Base-by-base conservation (phyloP, 2,329 filamentous ascomycete species). In the Thielaviopsis populi region DNA sequence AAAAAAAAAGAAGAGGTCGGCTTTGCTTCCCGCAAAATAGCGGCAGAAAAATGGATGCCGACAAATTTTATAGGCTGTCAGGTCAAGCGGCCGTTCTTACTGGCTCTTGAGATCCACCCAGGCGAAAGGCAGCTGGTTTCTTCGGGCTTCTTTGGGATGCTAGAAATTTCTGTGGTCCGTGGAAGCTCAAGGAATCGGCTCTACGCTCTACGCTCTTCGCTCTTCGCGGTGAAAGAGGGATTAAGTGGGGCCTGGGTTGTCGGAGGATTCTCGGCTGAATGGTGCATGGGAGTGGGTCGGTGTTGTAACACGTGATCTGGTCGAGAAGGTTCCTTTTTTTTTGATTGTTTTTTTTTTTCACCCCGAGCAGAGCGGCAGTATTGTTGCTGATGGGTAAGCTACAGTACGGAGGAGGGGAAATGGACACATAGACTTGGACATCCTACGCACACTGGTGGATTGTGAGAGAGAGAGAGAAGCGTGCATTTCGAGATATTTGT, bases 141-240 rank as follows among this genome's bases (percentile, higher is more conserved):
- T 30, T 33, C 33, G 24, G 59, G 58, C 43, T 61, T 63, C 61
- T 58, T 58, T 50, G 19, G 58, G 43, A 37, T 66, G 48, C 61
- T 66, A 66, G 64, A 66, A 66, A 61, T 63, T 66, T 66, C 64
- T 63, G 61, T 48, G 46, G 41, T 41, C 48, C 58, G 40, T 63
- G 40, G 64, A 66, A 66, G 54, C 61, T 61, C 40, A 58, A 27
- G 58, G 61, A 66, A 66, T n/a, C 5, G 11, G n/a, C 43, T 53
- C 11, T 33, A 41, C 27, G 37, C 22, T n/a, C n/a, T n/a, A n/a
- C n/a, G n/a, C n/a, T n/a, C n/a, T n/a, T n/a, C n/a, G n/a, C n/a
- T n/a, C n/a, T n/a, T n/a, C n/a, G n/a, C n/a, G n/a, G n/a, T n/a
- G n/a, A n/a, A n/a, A n/a, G n/a, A n/a, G n/a, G n/a, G n/a, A n/a